These are phyloP conservation scores for Fragosphaeria purpurea DNA, from an alignment of 2,329 filamentous ascomycete genomes.

Conservation along the genomic window DNA sequence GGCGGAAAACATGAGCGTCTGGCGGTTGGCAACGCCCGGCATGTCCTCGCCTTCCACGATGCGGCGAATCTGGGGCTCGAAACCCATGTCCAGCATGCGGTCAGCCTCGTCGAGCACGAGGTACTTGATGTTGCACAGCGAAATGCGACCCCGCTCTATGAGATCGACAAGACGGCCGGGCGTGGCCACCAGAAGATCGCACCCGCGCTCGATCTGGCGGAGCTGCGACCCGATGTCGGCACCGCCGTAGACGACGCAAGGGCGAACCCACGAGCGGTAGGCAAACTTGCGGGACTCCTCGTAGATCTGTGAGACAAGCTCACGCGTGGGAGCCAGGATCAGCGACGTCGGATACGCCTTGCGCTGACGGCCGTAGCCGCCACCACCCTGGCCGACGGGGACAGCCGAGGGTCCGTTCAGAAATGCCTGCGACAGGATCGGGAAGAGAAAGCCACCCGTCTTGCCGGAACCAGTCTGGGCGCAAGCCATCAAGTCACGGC, in stretches of 20 bases:
- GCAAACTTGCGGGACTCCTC: constrained; percentile 97
- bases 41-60: constrained; percentile 99
- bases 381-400: constrained; percentile 51
- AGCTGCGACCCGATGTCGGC: constrained; percentile 98
- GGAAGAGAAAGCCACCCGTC: constrained; percentile 99
- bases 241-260: constrained; percentile 97
- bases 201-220: constrained; percentile 93
- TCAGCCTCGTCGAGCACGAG: constrained; percentile 97
- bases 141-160: constrained; percentile 97
- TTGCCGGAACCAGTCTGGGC: constrained; percentile 99
- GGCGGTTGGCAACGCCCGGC: constrained; percentile 71
- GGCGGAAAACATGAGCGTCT: constrained; percentile 99
- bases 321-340: constrained; percentile 92
- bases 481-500: constrained; percentile 98
- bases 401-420: constrained; percentile 69
- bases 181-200: constrained; percentile 92
- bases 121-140: constrained; percentile 97
- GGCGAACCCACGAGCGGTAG: constrained; percentile 97
- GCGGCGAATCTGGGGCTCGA: constrained; percentile 97
- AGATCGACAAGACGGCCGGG: constrained; percentile 95
- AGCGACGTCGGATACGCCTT: constrained; percentile 96
- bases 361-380: constrained; percentile 81
- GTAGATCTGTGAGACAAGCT: constrained; percentile 97
- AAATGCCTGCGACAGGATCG: constrained; percentile 96
- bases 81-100: constrained; percentile 99